These are phyloP conservation scores for Bretziella fagacearum DNA, from an alignment of 2,329 filamentous ascomycete genomes.

Conservation along the genomic window DNA sequence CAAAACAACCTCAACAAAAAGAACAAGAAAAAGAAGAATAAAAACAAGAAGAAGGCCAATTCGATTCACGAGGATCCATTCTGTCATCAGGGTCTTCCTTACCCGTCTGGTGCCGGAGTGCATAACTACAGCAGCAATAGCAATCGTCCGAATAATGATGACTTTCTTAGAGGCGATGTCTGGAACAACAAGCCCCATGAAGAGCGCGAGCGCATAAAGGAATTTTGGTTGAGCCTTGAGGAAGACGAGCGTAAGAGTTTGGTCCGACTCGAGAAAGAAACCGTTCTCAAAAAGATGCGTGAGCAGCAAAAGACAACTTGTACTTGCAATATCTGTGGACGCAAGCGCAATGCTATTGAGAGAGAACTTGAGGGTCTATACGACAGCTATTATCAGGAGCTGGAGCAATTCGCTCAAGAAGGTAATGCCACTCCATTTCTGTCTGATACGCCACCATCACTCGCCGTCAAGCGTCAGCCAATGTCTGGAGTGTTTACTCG, in stretches of 20 bases:
- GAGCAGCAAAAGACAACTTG: slow-evolving; percentile 99
- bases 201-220: slow-evolving; percentile 91
- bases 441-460: neutral
- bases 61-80: no score
- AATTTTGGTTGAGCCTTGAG: slow-evolving; percentile 89
- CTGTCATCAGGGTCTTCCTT: neutral
- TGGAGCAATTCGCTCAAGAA: slow-evolving; percentile 82
- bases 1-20: neutral
- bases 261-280: slow-evolving; percentile 97
- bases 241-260: slow-evolving; percentile 90
- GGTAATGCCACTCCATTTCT: slow-evolving; percentile 12
- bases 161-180: neutral
- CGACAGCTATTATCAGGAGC: slow-evolving; percentile 94
- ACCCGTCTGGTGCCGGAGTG: neutral
- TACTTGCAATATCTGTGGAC: slow-evolving; percentile 90
- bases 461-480: slow-evolving; percentile 30
- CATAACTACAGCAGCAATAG: slow-evolving; percentile 3
- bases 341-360: slow-evolving; percentile 92
- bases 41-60: slow-evolving; percentile 37
- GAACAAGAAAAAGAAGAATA: slow-evolving; percentile 50
- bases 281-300: slow-evolving; percentile 97
- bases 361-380: slow-evolving; percentile 95
- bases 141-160: slow-evolving; percentile 15
- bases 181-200: slow-evolving; percentile 61
- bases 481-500: slow-evolving; percentile 40